phyloP scores from a whole-genome alignment of 768 basidiomycete species.

The Xerocomellus amylosporus region DNA sequence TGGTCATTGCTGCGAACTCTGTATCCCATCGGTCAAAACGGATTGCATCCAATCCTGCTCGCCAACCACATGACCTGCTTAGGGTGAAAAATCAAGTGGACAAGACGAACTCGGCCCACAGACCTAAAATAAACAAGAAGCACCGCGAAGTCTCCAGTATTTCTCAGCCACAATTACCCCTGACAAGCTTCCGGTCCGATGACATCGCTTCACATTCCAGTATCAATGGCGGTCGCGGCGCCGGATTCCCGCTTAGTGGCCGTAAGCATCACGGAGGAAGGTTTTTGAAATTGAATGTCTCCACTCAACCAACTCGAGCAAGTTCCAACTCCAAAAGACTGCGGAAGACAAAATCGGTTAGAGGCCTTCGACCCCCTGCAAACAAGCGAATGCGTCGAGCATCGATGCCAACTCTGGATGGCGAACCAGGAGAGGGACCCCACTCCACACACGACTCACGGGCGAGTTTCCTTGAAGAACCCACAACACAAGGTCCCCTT shows the following conservation, averaged over 20 bases:
- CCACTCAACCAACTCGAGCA: not conserved
- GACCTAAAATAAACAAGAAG: not conserved
- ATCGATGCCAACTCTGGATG: not conserved
- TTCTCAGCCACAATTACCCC: not conserved
- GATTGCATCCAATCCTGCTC: slow-evolving; percentile 1
- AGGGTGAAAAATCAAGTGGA: not conserved
- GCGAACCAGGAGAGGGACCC: not conserved
- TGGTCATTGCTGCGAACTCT: not conserved
- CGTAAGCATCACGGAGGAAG: not conserved
- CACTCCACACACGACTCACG: not conserved
- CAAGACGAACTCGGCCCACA: not conserved
- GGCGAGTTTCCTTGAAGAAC: not conserved
- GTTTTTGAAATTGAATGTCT: not conserved
- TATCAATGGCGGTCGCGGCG: not conserved
- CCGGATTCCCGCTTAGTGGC: not conserved
- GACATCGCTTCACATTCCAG: not conserved
- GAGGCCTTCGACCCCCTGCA: not conserved
- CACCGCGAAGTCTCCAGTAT: not conserved
- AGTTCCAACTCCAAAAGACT: not conserved
- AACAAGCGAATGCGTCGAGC: slow-evolving; percentile 14
- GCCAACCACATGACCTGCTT: not conserved
- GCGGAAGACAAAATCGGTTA: not conserved
- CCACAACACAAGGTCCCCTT: not conserved
- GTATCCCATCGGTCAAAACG: slow-evolving; percentile 13
- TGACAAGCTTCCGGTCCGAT: not conserved